These are phyloP conservation scores for Canna indica DNA, from an alignment of 176 grass and related monocot genomes.

Conservation along the genomic window DNA sequence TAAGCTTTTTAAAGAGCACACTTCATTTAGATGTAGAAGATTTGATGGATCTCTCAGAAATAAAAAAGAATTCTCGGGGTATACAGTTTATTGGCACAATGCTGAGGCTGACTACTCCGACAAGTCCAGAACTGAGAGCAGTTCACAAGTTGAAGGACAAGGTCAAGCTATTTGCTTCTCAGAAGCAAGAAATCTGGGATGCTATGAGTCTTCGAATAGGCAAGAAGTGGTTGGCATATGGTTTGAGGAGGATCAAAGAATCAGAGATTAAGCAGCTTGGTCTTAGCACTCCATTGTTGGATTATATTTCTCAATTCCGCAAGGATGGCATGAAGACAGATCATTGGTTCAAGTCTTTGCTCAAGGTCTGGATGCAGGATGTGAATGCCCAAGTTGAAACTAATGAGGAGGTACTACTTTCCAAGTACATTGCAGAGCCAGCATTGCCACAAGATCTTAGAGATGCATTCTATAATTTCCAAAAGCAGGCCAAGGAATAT, in stretches of 20 bases:
- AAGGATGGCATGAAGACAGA: conserved; percentile 98
- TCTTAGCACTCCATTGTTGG: conserved; percentile 74
- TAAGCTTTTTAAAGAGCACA: conserved; percentile 44
- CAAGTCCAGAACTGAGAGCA: conserved; percentile 45
- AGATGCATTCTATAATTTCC: conserved; percentile 76
- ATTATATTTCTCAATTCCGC: conserved; percentile 69
- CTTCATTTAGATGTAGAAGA: conserved; percentile 58
- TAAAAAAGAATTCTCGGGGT: conserved; percentile 31
- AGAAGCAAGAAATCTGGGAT: conserved; percentile 89
- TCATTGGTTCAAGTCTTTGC: conserved; percentile 86
- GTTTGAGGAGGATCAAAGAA: conserved; percentile 88
- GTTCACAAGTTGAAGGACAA: conserved; percentile 89
- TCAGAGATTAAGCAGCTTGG: conserved; percentile 83
- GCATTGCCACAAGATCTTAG: conserved; percentile 64
- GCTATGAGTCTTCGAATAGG: conserved; percentile 77
- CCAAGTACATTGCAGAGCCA: conserved; percentile 77
- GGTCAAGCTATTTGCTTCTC: conserved; percentile 64
- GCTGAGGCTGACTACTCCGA: conserved; percentile 34
- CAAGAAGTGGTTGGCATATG: conserved; percentile 88
- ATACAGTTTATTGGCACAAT: conserved; percentile 66
- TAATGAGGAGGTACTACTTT: conserved; percentile 61
- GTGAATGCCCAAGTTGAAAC: conserved; percentile 55
- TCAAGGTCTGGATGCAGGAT: conserved; percentile 89
- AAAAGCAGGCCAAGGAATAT: conserved; percentile 59
- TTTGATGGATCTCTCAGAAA: conserved; percentile 31